phyloP scores from a whole-genome alignment of 2,329 filamentous ascomycete species.

The Lasiodiplodia citricola region DNA sequence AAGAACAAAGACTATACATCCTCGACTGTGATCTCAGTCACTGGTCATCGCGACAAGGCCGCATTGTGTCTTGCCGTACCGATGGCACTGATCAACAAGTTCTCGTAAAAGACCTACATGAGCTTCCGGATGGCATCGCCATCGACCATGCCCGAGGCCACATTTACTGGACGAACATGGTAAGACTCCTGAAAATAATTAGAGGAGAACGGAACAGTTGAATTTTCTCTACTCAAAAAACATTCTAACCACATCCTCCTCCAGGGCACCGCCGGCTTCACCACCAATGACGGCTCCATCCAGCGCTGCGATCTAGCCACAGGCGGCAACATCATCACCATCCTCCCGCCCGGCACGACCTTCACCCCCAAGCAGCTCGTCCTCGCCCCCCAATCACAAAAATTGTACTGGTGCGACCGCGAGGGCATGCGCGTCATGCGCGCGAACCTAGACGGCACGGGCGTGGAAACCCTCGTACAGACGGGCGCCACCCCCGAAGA shows the following conservation, averaged over 20 bases:
- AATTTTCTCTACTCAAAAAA: not conserved
- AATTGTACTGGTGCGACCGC: constrained; percentile 52
- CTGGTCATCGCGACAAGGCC: constrained; percentile 14
- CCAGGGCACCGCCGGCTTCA: constrained; percentile 27
- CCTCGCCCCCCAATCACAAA: constrained; percentile 36
- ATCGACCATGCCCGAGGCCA: constrained; percentile 31
- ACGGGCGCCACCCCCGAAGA: constrained; percentile 37
- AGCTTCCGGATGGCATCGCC: constrained; percentile 42
- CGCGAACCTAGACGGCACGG: constrained; percentile 42
- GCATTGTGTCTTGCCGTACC: constrained; percentile 30
- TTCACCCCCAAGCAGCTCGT: constrained; percentile 57
- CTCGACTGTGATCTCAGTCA: constrained; percentile 29
- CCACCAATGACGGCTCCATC: constrained; percentile 49
- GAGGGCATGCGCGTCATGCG: constrained; percentile 49
- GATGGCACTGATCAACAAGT: constrained; percentile 26
- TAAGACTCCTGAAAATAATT: not conserved
- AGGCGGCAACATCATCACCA: constrained; percentile 50
- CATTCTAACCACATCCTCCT: too few relatives aligned
- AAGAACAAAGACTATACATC: constrained; percentile 21
- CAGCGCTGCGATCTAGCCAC: constrained; percentile 53
- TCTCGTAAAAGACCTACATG: constrained; percentile 24
- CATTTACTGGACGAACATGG: constrained; percentile 41
- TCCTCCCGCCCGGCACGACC: constrained; percentile 52
- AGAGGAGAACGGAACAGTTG: not conserved
- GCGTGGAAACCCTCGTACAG: constrained; percentile 48